A percentile compares a stretch with the other conserved stretches of the same genome.
Conservation (phyloP, 345 rosid species). For the Toxicodendron radicans region DNA sequence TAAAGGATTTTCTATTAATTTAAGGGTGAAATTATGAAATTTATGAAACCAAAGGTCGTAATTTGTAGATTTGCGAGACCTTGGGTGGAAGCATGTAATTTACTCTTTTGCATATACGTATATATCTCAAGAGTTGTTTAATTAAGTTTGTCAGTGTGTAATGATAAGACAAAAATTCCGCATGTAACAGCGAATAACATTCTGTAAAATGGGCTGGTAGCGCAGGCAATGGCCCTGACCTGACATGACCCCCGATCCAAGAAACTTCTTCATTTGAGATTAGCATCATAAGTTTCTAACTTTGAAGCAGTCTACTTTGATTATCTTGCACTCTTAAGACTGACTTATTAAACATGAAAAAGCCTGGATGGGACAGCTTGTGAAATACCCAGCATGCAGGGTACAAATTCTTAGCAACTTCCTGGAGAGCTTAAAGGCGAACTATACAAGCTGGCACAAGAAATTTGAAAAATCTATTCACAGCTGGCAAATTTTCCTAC, state of each 20-base stretch:
- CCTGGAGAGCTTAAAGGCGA: neutral
- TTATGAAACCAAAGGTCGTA: no score
- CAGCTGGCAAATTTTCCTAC: slow-evolving; percentile 10
- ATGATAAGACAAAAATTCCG: slow-evolving; percentile 17
- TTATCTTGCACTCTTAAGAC: neutral
- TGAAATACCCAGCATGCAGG: neutral
- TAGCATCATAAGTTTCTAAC: neutral
- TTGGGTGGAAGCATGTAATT: no score
- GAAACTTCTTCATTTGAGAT: slow-evolving; percentile 8
- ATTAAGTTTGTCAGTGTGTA: neutral
- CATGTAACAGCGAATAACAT: slow-evolving; percentile 10
- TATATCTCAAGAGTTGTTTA: neutral
- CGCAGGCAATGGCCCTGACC: neutral
- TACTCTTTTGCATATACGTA: no score
- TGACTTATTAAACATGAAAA: slow-evolving; percentile 10
- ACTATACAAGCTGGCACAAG: neutral
- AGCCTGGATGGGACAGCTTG: neutral
- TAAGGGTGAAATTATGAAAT: no score
- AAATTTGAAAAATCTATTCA: neutral
- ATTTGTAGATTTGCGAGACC: no score
- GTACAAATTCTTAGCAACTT: slow-evolving; percentile 12
- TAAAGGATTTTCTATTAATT: no score
- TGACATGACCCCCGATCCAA: neutral
- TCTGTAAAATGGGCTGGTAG: neutral
- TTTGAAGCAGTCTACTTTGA: slow-evolving; percentile 6